Base-by-base conservation (phyloP, 106 monocot genomes). In the Apostasia shenzhenica region DNA sequence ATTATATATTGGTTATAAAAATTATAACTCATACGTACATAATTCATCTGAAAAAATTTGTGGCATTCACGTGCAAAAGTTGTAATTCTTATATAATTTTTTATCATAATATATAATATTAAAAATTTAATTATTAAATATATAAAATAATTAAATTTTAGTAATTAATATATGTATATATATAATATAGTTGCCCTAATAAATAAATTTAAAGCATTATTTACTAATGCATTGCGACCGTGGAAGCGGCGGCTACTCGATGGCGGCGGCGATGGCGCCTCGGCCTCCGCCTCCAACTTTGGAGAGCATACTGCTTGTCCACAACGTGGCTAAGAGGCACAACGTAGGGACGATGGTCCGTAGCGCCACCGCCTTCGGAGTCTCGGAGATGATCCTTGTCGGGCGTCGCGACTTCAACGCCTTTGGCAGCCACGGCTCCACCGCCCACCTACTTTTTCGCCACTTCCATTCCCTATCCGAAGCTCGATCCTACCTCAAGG, bases 301-400 rank as follows among this genome's bases (percentile, higher is more conserved):
- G 52, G 89, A 94, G 86, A 79, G 86, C 78, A 3, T 85, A 14
- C 73, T 99, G 73, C 59, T 99, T 61, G 86, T 99, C 46, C 97
- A 99, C 92, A 99, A 99, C 81, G 83, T 99, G 55, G 97, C 97
- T 46, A 99, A 99, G 81, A 71, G 97, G 8, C 97, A 99, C 81
- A 99, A 99, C 80, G 78, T 99, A n/a, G 97, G 97, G 43, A 99
- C 88, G 37, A 69, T 99, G 38, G 97, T 82, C 45, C 92, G 92
- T 45, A 89, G 92, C 79, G 92, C 92, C 53, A 81, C 89, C 8
- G 97, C 97, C 52, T 99, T 99, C 78, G 92, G 97, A 13, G 97
- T 92, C 38, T 73, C 92, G 4, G 97, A 99, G 77, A 55, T 99
- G 38, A 77, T 99, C 41, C 79, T 99, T 38, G 89, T 90, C 68